Conservation (phyloP, 176 grass and related monocot genomes). For the Cenchrus americanus region DNA sequence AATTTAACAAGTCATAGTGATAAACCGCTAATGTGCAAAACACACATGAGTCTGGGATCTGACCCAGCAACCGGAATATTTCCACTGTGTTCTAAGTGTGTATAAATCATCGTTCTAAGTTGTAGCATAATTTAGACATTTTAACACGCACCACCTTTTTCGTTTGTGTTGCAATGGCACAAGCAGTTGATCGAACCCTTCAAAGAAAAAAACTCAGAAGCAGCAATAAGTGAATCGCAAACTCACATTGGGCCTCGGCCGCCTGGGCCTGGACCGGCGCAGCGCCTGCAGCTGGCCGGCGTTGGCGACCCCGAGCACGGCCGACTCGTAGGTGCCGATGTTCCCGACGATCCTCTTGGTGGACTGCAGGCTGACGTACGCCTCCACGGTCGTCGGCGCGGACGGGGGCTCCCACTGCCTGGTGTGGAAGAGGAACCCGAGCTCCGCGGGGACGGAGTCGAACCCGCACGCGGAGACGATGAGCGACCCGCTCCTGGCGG, state of each 20-base stretch:
- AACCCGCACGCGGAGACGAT: constrained; percentile 85
- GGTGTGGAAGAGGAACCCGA: constrained; percentile 73
- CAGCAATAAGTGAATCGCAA: constrained; percentile 1
- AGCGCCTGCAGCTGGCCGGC: constrained; percentile 61
- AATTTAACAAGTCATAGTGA: not conserved
- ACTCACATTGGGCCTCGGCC: constrained; percentile 64
- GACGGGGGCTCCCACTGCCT: constrained; percentile 64
- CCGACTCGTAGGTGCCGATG: constrained; percentile 80
- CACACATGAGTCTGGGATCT: constrained; percentile 1
- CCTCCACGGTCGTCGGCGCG: constrained; percentile 54
- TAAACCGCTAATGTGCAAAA: not conserved
- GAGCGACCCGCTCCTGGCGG: constrained; percentile 54
- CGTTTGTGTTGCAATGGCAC: not conserved
- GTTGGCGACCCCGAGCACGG: constrained; percentile 71
- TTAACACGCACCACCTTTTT: not conserved
- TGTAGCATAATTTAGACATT: not conserved
- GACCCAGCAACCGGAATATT: not conserved
- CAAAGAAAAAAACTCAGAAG: not conserved
- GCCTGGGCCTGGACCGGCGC: constrained; percentile 65
- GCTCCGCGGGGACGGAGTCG: constrained; percentile 82
- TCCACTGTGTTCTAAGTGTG: not conserved
- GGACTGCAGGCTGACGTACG: constrained; percentile 70
- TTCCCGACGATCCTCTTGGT: constrained; percentile 69
- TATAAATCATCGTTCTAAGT: constrained; percentile 18
- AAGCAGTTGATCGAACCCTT: not conserved